Evolutionary conservation across 176 grass and related monocot genomes (phyloP), one percentile per base, ranked within the genome.

Genomic region (Tuctoria greenei): DNA sequence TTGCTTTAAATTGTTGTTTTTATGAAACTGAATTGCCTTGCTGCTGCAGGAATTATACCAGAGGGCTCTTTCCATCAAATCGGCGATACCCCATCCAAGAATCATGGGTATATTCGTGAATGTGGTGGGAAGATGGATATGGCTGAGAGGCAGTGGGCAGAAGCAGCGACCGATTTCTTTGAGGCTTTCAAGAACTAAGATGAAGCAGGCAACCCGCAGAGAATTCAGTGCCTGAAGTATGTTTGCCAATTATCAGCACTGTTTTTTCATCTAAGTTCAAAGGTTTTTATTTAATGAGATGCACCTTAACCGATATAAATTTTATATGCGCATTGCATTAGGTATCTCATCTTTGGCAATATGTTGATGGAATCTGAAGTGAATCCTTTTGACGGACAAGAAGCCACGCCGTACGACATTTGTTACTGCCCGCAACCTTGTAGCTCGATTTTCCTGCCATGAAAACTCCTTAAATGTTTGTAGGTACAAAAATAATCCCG

Each of bases 281-380:
- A 27, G 0, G n/a, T n/a, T n/a, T n/a, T 71, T 46, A 0, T 23
- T 64, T 27, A 55, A 47, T 71, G 40, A 40, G 20, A 61, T 55
- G 31, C 13, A 52, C 5, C 38, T 3, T 78, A 25, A 81, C 69
- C 2, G 17, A 46, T 79, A 73, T 39, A 18, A 67, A 16, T 18
- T 67, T 42, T 51, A 50, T 17, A 82, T 80, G 57, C 69, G 27
- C 75, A 65, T 12, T 41, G 24, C 9, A 37, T 67, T 49, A 99
- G 95, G 79, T 99, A 99, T 81, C 90, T 99, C 46, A 91, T 99
- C 79, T 89, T 99, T 79, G 95, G 91, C 12, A 99, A 99, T 83
- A 99, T 99, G 95, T 82, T 99, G 64, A 99, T 99, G 95, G 88
- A 99, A 61, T 99, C 95, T 67, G 95, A 99, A 99, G 95, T 99